phyloP scores from a whole-genome alignment of 1,284 basidiomycete species.

The Somion occarium region DNA sequence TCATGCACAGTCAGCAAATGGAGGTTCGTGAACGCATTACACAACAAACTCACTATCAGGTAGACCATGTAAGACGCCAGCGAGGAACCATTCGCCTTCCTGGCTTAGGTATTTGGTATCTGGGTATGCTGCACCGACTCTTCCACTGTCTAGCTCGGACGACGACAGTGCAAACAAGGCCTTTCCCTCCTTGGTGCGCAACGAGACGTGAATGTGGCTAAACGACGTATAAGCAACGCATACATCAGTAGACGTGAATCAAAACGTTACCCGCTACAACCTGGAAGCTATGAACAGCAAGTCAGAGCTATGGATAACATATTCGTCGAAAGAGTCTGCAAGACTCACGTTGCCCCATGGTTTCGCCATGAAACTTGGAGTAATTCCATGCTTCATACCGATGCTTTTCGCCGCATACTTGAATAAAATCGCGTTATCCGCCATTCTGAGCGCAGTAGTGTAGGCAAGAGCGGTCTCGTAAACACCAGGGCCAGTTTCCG shows the following conservation, averaged over 20 bases:
- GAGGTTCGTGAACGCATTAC: not conserved
- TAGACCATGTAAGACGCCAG: conserved; percentile 85
- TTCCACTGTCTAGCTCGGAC: conserved; percentile 54
- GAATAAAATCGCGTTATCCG: conserved; percentile 92
- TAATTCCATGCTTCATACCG: conserved; percentile 84
- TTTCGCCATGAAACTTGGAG: conserved; percentile 98
- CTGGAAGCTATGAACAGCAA: conserved; percentile 60
- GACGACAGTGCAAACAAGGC: conserved; percentile 78
- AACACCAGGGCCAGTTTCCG: conserved; percentile 93
- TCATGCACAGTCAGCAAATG: not conserved
- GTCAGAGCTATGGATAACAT: not conserved
- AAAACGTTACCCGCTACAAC: conserved; percentile 87
- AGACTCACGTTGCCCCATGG: conserved; percentile 81
- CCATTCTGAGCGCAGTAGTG: conserved; percentile 81
- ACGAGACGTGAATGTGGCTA: conserved; percentile 90
- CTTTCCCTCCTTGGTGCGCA: conserved; percentile 64
- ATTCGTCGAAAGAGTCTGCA: not conserved
- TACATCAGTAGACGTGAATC: too few species aligned
- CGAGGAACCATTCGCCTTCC: conserved; percentile 89
- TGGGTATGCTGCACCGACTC: conserved; percentile 66
- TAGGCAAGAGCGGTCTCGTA: conserved; percentile 94
- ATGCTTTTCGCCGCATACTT: conserved; percentile 91
- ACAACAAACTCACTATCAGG: conserved; percentile 63
- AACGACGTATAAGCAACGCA: not conserved
- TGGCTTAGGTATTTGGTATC: conserved; percentile 85